Evolutionary conservation across 805 yeast genomes (phyloP).

Genomic region (Barnettozyma vustinii): DNA sequence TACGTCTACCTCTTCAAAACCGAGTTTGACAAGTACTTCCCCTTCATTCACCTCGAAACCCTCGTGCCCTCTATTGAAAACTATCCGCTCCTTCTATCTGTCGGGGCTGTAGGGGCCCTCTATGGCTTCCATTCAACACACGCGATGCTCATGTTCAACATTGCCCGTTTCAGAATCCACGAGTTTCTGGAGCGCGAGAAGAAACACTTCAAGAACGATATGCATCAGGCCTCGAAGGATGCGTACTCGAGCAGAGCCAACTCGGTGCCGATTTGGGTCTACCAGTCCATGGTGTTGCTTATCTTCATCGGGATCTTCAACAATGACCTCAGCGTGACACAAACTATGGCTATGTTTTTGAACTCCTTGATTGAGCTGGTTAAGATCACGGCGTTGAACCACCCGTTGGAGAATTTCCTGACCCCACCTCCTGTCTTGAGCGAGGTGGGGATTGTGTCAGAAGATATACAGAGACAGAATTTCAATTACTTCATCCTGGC

Average conservation of each 20-base stretch:
- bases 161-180: constrained; percentile 62
- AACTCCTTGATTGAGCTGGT: constrained; percentile 76
- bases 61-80: constrained; percentile 44
- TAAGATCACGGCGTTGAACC: constrained; percentile 63
- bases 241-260: constrained; percentile 23
- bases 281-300: constrained; percentile 76
- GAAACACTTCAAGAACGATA: constrained; percentile 16
- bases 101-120: constrained; percentile 87
- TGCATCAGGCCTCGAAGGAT: constrained; percentile 18
- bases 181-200: constrained; percentile 48
- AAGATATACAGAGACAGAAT: constrained; percentile 27
- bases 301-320: constrained; percentile 84
- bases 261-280: constrained; percentile 78
- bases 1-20: constrained; percentile 69
- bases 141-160: constrained; percentile 64
- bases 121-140: constrained; percentile 76
- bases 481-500: constrained; percentile 53
- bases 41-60: constrained; percentile 74
- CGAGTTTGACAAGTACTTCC: constrained; percentile 78
- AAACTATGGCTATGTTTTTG: constrained; percentile 73
- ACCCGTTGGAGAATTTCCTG: constrained; percentile 45
- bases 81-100: constrained; percentile 66
- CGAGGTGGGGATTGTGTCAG: constrained; percentile 19
- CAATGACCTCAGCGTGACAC: constrained; percentile 56
- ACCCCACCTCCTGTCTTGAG: constrained; percentile 36